These are phyloP conservation scores for Groenewaldozyma sp. DNA, from an alignment of 1,139 yeast species.

Conservation along the genomic window DNA sequence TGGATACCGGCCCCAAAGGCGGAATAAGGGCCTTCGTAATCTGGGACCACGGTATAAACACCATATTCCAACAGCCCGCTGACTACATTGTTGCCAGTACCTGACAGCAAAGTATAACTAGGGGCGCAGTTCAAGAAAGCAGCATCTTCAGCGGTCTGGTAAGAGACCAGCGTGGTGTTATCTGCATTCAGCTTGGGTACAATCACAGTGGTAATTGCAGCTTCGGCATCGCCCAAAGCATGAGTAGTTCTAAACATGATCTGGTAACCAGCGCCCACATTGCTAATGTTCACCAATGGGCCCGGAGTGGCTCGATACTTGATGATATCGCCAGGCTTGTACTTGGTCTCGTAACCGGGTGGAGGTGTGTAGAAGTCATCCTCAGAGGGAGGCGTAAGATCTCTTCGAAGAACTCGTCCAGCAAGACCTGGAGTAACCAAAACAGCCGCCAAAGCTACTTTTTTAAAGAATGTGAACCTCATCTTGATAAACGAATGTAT, in stretches of 20 bases:
- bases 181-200: conserved; percentile 17
- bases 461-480: too few relatives aligned
- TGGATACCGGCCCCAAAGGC: conserved; percentile 19
- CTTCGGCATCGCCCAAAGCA: conserved; percentile 15
- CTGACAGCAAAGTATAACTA: conserved; percentile 15
- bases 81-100: conserved; percentile 5
- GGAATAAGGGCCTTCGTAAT: conserved; percentile 23
- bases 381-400: conserved; percentile 8
- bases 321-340: conserved; percentile 15
- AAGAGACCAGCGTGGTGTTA: conserved; percentile 19
- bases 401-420: too few relatives aligned
- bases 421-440: too few relatives aligned
- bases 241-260: conserved; percentile 18
- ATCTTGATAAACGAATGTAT: too few relatives aligned
- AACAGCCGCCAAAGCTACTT: too few relatives aligned
- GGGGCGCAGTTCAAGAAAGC: conserved; percentile 23
- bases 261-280: conserved; percentile 15
- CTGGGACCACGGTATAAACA: conserved; percentile 20
- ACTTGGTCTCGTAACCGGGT: conserved; percentile 7
- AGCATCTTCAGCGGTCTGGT: conserved; percentile 26
- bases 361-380: conserved; percentile 16
- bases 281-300: conserved; percentile 8
- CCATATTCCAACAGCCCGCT: conserved; percentile 11
- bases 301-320: conserved; percentile 13
- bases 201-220: conserved; percentile 23